These are phyloP conservation scores for Mucor plumbeus DNA, from an alignment of 371 early-diverging fungal species.

Conservation along the genomic window DNA sequence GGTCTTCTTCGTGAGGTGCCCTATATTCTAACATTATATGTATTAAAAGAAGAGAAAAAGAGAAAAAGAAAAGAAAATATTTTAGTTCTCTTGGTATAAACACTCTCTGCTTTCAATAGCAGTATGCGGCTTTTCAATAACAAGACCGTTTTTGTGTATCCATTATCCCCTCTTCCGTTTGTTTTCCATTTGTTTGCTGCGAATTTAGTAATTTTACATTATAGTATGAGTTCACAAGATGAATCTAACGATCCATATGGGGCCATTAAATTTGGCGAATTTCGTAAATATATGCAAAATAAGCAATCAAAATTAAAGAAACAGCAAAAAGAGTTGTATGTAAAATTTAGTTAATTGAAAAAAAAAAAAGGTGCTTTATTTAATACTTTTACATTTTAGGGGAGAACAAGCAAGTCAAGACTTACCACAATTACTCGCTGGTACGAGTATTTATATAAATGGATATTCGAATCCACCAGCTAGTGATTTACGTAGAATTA, in stretches of 20 bases:
- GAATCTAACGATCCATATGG: conserved; percentile 49
- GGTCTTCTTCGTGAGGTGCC: conserved; percentile 30
- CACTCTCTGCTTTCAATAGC: no score
- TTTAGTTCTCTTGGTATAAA: no score
- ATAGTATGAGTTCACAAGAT: neutral
- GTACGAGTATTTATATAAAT: conserved; percentile 68
- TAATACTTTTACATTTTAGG: conserved; percentile 10
- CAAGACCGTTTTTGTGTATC: neutral
- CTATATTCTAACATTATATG: conserved; percentile 15
- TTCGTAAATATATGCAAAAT: conserved; percentile 63
- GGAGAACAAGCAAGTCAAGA: conserved; percentile 34
- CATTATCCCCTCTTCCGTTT: neutral
- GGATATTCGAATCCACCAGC: conserved; percentile 71
- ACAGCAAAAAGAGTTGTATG: conserved; percentile 59
- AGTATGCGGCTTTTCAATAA: neutral
- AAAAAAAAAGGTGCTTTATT: no score
- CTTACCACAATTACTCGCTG: conserved; percentile 55
- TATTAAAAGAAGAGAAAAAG: conserved; percentile 10
- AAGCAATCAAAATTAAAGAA: conserved; percentile 67
- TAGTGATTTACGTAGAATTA: conserved; percentile 59
- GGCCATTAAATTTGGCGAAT: conserved; percentile 67
- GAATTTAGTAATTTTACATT: neutral
- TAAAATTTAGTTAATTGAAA: no score
- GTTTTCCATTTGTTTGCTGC: neutral
- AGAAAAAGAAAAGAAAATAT: conserved; percentile 6